phyloP scores from a whole-genome alignment of 208 protist genomes.

The Leishmania turanica region DNA sequence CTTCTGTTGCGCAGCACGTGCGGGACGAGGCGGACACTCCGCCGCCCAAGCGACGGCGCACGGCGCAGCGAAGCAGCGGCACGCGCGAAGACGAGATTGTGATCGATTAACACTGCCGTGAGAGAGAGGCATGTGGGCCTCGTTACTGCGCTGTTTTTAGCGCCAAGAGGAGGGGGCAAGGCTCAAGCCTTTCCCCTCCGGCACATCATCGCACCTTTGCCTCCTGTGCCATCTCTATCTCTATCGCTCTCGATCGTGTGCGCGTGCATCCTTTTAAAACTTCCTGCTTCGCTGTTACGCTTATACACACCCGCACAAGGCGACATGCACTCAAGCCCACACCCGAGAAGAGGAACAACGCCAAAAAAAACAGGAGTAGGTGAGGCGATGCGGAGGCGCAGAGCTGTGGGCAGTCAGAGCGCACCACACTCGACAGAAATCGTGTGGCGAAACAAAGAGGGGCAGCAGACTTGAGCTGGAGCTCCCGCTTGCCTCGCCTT shows the following conservation, averaged over 20 bases:
- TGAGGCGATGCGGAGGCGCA: background rate
- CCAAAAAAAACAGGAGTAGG: background rate
- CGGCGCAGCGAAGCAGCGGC: conserved; percentile 2
- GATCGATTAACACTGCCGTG: conserved; percentile 16
- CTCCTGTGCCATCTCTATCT: background rate
- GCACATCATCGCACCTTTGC: background rate
- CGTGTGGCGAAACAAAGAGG: background rate
- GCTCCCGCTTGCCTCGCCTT: background rate
- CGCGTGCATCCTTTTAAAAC: background rate
- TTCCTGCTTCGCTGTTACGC: background rate
- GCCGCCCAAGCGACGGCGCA: conserved; percentile 20
- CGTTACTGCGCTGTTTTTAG: background rate
- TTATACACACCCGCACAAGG: background rate
- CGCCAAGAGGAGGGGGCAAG: background rate
- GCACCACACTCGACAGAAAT: background rate
- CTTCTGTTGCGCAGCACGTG: background rate
- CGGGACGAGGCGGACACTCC: background rate
- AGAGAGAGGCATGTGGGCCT: background rate
- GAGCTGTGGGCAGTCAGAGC: background rate
- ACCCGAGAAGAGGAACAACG: background rate
- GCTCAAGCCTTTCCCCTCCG: background rate
- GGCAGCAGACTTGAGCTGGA: background rate
- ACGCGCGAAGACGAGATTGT: conserved; percentile 17
- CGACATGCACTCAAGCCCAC: background rate
- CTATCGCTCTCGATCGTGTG: background rate